These are phyloP conservation scores for Cyberlindnera bimundalis DNA, from an alignment of 805 yeast species.

Conservation along the genomic window DNA sequence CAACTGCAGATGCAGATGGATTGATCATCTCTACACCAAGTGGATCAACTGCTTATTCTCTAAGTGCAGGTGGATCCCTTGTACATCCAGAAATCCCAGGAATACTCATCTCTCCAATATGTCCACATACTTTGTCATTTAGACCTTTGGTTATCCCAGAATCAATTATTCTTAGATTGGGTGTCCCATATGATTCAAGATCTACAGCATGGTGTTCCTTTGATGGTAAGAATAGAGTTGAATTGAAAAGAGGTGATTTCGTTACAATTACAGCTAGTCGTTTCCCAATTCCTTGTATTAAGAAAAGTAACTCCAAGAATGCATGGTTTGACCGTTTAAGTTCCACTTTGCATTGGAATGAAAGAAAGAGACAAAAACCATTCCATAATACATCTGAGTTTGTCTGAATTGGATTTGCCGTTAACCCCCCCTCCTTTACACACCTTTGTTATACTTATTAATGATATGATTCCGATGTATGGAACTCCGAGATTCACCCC, in stretches of 20 bases:
- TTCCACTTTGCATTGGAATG: conserved; percentile 35
- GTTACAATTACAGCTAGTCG: conserved; percentile 33
- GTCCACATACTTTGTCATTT: conserved; percentile 51
- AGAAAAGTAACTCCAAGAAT: conserved; percentile 21
- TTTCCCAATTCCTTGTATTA: conserved; percentile 31
- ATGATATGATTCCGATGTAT: not conserved
- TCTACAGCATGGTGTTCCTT: conserved; percentile 36
- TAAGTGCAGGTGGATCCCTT: conserved; percentile 52
- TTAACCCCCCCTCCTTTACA: not conserved
- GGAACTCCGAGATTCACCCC: not conserved
- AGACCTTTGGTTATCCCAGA: conserved; percentile 51
- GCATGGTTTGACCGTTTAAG: conserved; percentile 34
- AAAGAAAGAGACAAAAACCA: conserved; percentile 32
- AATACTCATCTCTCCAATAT: conserved; percentile 52
- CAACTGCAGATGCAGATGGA: conserved; percentile 68
- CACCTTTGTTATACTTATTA: not conserved
- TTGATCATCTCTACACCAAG: conserved; percentile 63
- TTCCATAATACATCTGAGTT: conserved; percentile 5
- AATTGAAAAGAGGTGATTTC: conserved; percentile 31
- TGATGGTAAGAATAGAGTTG: conserved; percentile 34
- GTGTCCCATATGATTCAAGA: conserved; percentile 33
- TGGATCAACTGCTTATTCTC: conserved; percentile 59
- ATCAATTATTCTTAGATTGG: conserved; percentile 30
- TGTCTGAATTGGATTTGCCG: not conserved
- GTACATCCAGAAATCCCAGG: conserved; percentile 55